phyloP scores from a whole-genome alignment of 2,329 filamentous ascomycete genomes.

The Fusarium dlaminii region DNA sequence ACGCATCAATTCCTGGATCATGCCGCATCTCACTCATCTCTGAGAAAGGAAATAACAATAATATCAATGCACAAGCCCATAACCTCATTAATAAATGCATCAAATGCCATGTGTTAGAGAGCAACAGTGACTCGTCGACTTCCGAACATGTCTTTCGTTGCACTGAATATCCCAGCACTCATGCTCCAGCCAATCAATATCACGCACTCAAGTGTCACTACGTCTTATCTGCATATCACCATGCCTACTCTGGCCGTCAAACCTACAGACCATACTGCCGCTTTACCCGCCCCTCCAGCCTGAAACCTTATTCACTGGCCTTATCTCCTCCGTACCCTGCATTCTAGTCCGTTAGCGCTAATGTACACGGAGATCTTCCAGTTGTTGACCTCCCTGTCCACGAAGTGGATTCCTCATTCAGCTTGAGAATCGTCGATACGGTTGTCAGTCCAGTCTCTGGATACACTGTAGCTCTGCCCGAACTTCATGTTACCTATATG shows the following conservation, averaged over 20 bases:
- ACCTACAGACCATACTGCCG: not conserved
- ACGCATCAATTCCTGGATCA: rapidly evolving
- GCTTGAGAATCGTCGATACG: not conserved
- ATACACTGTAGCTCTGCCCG: no score
- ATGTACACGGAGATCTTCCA: rapidly evolving
- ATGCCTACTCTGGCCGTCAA: not conserved
- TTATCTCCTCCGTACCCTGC: no score
- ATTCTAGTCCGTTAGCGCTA: not conserved
- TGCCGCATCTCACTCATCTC: not conserved
- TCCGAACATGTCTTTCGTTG: rapidly evolving
- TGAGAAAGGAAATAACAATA: not conserved
- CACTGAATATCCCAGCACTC: not conserved
- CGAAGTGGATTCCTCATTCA: rapidly evolving
- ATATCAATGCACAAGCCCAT: not conserved
- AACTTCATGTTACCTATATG: no score
- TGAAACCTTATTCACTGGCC: not conserved
- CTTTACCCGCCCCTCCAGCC: rapidly evolving
- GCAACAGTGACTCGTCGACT: not conserved
- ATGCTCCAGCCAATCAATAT: not conserved
- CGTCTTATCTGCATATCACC: not conserved
- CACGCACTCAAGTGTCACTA: rapidly evolving
- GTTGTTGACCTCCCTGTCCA: rapidly evolving
- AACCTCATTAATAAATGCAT: rapidly evolving
- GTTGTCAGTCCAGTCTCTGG: no score
- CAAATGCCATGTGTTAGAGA: rapidly evolving